Percentiles rank a stretch among this genome's conserved stretches.
Conservation (phyloP, 179 eudicot genomes). For the Beta corolliflora region DNA sequence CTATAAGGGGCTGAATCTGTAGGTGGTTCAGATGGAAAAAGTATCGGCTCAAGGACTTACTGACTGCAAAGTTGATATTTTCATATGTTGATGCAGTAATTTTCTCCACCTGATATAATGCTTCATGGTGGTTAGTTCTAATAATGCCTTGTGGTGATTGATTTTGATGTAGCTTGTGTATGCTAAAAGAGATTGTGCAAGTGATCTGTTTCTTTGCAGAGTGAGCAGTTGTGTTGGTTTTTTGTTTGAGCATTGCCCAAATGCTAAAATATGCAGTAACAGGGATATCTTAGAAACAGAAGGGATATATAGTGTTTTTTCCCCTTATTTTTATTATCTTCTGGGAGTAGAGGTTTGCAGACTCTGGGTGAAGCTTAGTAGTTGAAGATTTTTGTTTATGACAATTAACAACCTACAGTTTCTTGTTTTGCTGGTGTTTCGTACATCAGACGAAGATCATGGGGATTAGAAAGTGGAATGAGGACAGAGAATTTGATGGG, state of each 20-base stretch:
- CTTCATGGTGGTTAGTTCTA: not conserved
- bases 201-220: slow-evolving; percentile 7
- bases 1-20: slow-evolving; percentile 32
- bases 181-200: not conserved
- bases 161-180: not conserved
- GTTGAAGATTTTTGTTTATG: no score
- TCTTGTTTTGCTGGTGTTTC: no score
- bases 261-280: no score
- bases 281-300: no score
- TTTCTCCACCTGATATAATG: not conserved
- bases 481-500: no score
- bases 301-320: no score
- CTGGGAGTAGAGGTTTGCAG: no score
- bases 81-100: slow-evolving; percentile 1
- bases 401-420: no score
- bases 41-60: not conserved
- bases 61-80: slow-evolving; percentile 4
- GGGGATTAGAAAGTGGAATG: no score
- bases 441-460: no score
- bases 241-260: not conserved
- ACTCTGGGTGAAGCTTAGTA: no score
- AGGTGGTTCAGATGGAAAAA: not conserved
- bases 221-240: not conserved
- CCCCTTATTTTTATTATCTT: no score
- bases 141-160: not conserved